phyloP scores from a whole-genome alignment of 2,329 filamentous ascomycete genomes.

The Coniella lustricola region DNA sequence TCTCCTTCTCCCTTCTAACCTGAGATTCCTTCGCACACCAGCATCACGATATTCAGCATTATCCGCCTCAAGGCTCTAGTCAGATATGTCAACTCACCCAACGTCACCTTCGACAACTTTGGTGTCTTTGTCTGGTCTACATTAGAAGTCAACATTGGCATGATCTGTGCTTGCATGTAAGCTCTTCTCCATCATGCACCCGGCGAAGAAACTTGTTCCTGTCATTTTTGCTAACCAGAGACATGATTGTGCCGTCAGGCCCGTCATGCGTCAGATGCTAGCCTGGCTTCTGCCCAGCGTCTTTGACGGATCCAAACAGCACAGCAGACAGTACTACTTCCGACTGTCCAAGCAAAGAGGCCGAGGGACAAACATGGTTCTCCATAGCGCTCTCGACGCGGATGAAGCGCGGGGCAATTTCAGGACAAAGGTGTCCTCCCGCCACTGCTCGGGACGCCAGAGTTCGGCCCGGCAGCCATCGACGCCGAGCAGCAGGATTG shows the following conservation, averaged over 20 bases:
- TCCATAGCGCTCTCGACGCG: too few species aligned
- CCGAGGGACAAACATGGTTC: too few species aligned
- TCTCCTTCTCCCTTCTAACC: background rate
- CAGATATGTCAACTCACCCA: slow-evolving; percentile 22
- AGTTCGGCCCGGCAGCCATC: too few species aligned
- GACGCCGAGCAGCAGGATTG: too few species aligned
- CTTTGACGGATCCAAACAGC: background rate
- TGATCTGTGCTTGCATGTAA: slow-evolving; percentile 28
- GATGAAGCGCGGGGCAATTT: too few species aligned
- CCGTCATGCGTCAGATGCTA: slow-evolving; percentile 7
- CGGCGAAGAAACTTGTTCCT: background rate
- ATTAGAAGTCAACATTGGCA: slow-evolving; percentile 27
- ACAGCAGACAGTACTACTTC: background rate
- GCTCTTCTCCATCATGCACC: slow-evolving; percentile 1
- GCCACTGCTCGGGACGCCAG: too few species aligned
- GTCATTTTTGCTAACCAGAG: background rate
- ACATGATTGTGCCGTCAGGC: too few species aligned
- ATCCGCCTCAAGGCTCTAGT: slow-evolving; percentile 25
- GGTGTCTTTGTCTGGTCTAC: slow-evolving; percentile 27
- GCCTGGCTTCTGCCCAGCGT: slow-evolving; percentile 2
- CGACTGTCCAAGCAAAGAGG: too few species aligned
- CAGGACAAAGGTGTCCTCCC: too few species aligned
- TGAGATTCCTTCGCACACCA: background rate
- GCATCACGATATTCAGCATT: slow-evolving; percentile 28
- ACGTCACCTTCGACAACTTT: slow-evolving; percentile 26